A percentile compares a stretch with the other conserved stretches of the same genome.
These are phyloP conservation scores for Candida insectorum DNA, from an alignment of 805 yeast species.

Conservation along the genomic window DNA sequence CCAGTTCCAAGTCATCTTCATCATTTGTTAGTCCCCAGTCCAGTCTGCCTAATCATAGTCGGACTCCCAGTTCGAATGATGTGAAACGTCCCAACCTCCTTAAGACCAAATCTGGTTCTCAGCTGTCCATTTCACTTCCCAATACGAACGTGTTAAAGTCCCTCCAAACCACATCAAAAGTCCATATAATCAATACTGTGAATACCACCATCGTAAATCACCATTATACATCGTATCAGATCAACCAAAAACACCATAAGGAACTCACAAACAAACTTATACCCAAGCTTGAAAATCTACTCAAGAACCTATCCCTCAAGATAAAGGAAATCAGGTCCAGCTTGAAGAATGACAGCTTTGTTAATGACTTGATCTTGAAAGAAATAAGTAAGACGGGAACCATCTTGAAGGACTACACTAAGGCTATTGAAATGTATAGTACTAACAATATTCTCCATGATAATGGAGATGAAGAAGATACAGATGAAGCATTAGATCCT, in stretches of 20 bases:
- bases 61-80: not conserved
- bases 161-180: not conserved
- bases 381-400: slow-evolving; percentile 59
- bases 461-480: slow-evolving; percentile 15
- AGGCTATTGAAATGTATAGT: slow-evolving; percentile 33
- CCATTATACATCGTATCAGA: slow-evolving; percentile 26
- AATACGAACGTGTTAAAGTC: slow-evolving; percentile 5
- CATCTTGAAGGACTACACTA: slow-evolving; percentile 37
- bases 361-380: slow-evolving; percentile 29
- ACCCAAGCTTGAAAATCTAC: slow-evolving; percentile 34
- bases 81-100: not conserved
- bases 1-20: slow-evolving; percentile 1
- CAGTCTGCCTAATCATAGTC: too few species aligned
- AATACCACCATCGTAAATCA: slow-evolving; percentile 33
- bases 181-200: slow-evolving; percentile 18
- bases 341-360: slow-evolving; percentile 39
- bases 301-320: slow-evolving; percentile 31
- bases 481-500: slow-evolving; percentile 11
- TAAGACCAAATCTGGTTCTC: not conserved
- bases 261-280: slow-evolving; percentile 32
- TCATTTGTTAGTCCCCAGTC: too few species aligned
- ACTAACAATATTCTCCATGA: slow-evolving; percentile 21
- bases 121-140: slow-evolving; percentile 1
- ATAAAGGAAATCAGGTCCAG: slow-evolving; percentile 41
- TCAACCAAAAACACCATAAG: slow-evolving; percentile 25